These are phyloP conservation scores for Diplodia corticola DNA, from an alignment of 2,329 filamentous ascomycete genomes.

Conservation along the genomic window DNA sequence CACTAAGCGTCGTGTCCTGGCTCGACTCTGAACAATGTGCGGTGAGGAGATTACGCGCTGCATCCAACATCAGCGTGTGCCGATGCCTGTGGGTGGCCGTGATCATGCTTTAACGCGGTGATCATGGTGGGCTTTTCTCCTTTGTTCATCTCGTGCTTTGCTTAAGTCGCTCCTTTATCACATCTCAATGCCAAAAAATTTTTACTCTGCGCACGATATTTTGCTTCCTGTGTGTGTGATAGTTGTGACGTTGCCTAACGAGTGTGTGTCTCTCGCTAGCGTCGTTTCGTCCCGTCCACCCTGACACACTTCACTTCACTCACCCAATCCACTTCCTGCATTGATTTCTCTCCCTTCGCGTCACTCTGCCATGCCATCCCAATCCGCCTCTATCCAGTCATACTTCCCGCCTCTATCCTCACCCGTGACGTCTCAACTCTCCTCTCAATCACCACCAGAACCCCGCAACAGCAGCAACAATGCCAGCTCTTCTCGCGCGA, in stretches of 20 bases:
- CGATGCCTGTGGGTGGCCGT: not conserved
- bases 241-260: not conserved
- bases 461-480: not conserved
- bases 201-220: not conserved
- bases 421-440: not conserved
- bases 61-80: constrained; percentile 17
- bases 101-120: constrained; percentile 17
- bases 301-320: not conserved
- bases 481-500: not conserved
- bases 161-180: not conserved
- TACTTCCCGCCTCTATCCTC: constrained; percentile 38
- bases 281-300: not conserved
- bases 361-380: constrained; percentile 35
- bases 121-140: not conserved
- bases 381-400: constrained; percentile 45
- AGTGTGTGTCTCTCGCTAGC: not conserved
- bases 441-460: not conserved
- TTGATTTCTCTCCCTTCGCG: not conserved
- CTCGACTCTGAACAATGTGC: not conserved
- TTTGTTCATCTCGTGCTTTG: not conserved
- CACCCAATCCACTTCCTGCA: not conserved
- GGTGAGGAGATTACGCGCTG: constrained; percentile 6
- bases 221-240: not conserved
- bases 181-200: not conserved
- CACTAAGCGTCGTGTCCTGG: not conserved